A percentile compares a stretch with the other conserved stretches of the same genome.
Conservation (phyloP, 2,329 filamentous ascomycete genomes). For the Trichoderma aggressivum region DNA sequence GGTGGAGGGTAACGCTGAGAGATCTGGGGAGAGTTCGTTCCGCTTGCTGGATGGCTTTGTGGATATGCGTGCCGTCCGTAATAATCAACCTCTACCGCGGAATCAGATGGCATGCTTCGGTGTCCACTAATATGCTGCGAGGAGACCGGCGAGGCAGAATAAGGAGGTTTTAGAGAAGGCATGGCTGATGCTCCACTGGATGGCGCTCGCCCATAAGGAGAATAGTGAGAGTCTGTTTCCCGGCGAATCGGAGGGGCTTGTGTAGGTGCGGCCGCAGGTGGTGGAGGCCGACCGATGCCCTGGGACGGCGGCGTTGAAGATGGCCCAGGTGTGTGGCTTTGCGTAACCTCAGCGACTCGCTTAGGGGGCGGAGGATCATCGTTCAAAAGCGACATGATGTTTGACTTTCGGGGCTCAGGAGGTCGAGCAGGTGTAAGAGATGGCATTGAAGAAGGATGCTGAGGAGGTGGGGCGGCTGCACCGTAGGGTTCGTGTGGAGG, state of each 20-base stretch:
- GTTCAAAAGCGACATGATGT: constrained; percentile 60
- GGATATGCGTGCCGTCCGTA: constrained; percentile 42
- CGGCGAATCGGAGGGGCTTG: constrained; percentile 45
- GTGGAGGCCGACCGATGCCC: constrained; percentile 40
- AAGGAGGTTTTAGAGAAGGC: constrained; percentile 53
- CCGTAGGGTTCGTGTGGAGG: constrained; percentile 32
- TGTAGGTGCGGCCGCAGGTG: constrained; percentile 38
- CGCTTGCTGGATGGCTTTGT: constrained; percentile 34
- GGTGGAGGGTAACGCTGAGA: constrained; percentile 46
- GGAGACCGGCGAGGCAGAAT: constrained; percentile 47
- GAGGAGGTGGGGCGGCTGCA: constrained; percentile 28
- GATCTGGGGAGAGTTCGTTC: constrained; percentile 46
- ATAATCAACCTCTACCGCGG: constrained; percentile 45
- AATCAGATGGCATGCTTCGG: constrained; percentile 39
- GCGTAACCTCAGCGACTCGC: constrained; percentile 47
- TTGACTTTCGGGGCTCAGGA: constrained; percentile 57
- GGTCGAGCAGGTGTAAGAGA: constrained; percentile 38
- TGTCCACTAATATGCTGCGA: constrained; percentile 45
- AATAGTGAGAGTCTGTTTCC: constrained; percentile 48
- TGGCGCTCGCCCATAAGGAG: constrained; percentile 40
- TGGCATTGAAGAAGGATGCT: constrained; percentile 30
- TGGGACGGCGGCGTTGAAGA: constrained; percentile 51
- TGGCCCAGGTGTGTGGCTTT: constrained; percentile 35
- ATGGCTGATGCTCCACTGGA: constrained; percentile 44
- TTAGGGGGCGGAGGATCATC: constrained; percentile 55